Evolutionary conservation across 495 filamentous ascomycete genomes (phyloP).

Genomic region (Geoglossum glabrum): DNA sequence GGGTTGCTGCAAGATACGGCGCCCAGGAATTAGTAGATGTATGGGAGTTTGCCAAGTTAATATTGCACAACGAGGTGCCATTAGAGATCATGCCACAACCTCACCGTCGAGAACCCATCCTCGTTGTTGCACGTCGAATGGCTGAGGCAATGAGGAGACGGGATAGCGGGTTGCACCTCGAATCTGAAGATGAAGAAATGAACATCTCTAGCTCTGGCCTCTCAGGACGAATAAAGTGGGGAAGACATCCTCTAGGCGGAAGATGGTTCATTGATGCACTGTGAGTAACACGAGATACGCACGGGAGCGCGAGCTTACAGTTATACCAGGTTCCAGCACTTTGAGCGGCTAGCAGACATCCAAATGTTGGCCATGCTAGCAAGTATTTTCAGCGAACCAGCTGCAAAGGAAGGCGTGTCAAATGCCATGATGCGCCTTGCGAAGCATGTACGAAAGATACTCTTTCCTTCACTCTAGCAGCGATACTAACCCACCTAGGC

Average conservation of each 20-base stretch:
- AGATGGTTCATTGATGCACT: constrained; percentile 41
- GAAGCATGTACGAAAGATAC: constrained; percentile 5
- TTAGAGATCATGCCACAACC: constrained; percentile 36
- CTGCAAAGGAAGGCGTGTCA: constrained; percentile 13
- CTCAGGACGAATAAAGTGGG: constrained; percentile 60
- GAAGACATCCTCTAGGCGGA: constrained; percentile 56
- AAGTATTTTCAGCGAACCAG: constrained; percentile 56
- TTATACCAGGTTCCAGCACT: constrained; percentile 41
- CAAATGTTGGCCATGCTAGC: constrained; percentile 95
- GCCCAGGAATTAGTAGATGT: constrained; percentile 56
- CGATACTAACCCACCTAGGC: constrained; percentile 21
- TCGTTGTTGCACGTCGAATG: constrained; percentile 37
- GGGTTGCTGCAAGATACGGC: constrained; percentile 53
- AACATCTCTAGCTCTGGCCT: constrained; percentile 9
- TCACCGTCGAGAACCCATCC: constrained; percentile 29
- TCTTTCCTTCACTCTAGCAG: background rate
- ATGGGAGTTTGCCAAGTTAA: constrained; percentile 61
- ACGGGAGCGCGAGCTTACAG: background rate
- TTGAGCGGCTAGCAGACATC: constrained; percentile 57
- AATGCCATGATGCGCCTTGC: constrained; percentile 13
- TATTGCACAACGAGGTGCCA: constrained; percentile 57
- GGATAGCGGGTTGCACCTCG: constrained; percentile 29
- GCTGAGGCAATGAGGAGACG: constrained; percentile 16
- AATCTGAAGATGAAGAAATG: constrained; percentile 17
- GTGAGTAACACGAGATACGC: constrained; percentile 8